Base-by-base conservation (phyloP, 352 stramenopile species). In the Pythium angustatum region DNA sequence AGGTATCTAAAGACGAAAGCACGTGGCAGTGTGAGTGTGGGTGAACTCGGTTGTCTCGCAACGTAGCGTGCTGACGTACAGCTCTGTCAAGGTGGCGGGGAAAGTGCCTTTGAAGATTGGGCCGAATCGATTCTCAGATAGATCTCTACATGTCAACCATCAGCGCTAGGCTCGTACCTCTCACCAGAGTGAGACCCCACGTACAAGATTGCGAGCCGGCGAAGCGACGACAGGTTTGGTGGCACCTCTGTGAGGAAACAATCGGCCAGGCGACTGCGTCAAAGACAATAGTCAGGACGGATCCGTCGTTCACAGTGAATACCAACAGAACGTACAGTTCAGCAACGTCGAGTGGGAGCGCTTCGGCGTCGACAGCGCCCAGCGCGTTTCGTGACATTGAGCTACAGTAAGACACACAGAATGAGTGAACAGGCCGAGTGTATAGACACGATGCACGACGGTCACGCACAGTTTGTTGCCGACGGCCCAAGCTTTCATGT, bases 381-480 rank as follows among this genome's bases (percentile, higher is more conserved):
- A 73, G 44, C 15, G 58, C 24, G 26, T 73, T 73, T 22, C 43
- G 27, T 5, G 66, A 73, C 3, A 73, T 36, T 1, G 60, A 68
- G 2, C 62, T 69, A 22, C 38, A 47, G 40, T 54, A 2, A 64
- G 14, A 48, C 45, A 17, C 8, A 27, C 19, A 57, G 30, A 24
- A 27, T 56, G 8, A 57, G 12, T 21, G 21, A 19, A 49, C 43
- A n/a, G n/a, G n/a, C n/a, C n/a, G n/a, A n/a, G n/a, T n/a, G n/a
- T n/a, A n/a, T n/a, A n/a, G n/a, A n/a, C n/a, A n/a, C n/a, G n/a
- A n/a, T n/a, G n/a, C n/a, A n/a, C n/a, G n/a, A n/a, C n/a, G n/a
- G n/a, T n/a, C n/a, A 57, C 62, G 40, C 48, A 69, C 57, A 73
- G 55, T 48, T 47, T 58, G 47, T 73, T 64, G 38, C 53, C 55